Base-by-base conservation (phyloP, 2,329 filamentous ascomycete species). In the Sphaerulina vaccinii region DNA sequence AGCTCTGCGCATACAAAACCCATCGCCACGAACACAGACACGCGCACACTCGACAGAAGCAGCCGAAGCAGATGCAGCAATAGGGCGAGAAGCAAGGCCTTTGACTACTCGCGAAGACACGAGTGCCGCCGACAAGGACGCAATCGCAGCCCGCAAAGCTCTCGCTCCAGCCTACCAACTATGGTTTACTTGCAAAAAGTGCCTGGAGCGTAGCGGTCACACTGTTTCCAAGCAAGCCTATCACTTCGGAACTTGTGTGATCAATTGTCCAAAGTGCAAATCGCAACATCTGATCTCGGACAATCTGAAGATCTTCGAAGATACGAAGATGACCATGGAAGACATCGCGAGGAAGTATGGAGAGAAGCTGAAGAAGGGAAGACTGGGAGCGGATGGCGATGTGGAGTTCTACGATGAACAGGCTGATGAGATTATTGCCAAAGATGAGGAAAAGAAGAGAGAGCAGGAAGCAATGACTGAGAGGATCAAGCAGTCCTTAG, bases 201-300 rank as follows among this genome's bases (percentile, higher is more conserved):
- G 93, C 73, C 76, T 79, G 39, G 75, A 81, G 29, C 86, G 91
- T 52, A 95, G 89, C n/a, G 80, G 84, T 10, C 95, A 99, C 73
- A 81, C 81, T 44, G 78, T 99, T 63, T 90, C 89, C 23, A 96
- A 97, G 71, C 93, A 97, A 68, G 93, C 90, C 24, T 99, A 99
- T 69, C 91, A 97, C 71, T 79, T 85, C 57, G 93, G 93, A 29
- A 92, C 90, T 1, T 86, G 93, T 3, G 77, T 99, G 51, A 91
- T 97, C 59, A 86, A 86, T 27, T 99, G 93, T 68, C 92, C 93
- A 0, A 76, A 77, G 3, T 99, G 93, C 72, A 84, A 85, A 65
- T 91, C 89, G 67, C 81, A 90, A 19, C 93, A 99, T 74, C 74
- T 99, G 60, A 97, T 99, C 64, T 87, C 84, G 65, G 93, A 99